Conservation (phyloP, 2,329 filamentous ascomycete genomes). For the Penicillium sp. region DNA sequence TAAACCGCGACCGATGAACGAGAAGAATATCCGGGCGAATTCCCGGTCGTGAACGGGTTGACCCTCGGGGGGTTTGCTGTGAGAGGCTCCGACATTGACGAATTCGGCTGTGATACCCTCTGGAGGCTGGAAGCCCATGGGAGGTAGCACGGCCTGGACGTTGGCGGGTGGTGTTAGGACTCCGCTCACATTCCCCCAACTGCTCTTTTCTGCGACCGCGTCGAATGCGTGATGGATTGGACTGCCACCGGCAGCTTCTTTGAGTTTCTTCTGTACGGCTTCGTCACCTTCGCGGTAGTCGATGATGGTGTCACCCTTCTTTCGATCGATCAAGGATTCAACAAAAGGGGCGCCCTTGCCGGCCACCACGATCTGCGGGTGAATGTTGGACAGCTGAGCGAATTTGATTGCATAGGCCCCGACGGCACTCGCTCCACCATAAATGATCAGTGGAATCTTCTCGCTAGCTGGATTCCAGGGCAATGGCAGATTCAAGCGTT, state of each 20-base stretch:
- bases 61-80: conserved; percentile 18
- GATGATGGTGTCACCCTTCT: conserved; percentile 53
- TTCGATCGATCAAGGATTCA: conserved; percentile 47
- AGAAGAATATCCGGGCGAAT: conserved; percentile 44
- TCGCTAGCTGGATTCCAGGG: conserved; percentile 44
- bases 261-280: conserved; percentile 45
- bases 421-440: conserved; percentile 50
- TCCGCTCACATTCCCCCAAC: conserved; percentile 42
- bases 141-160: conserved; percentile 41
- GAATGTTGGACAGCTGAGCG: conserved; percentile 50
- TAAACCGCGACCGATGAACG: conserved; percentile 44
- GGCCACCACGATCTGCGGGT: conserved; percentile 57
- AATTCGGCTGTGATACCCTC: conserved; percentile 33
- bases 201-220: conserved; percentile 51
- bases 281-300: conserved; percentile 57
- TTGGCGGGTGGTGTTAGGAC: conserved; percentile 40
- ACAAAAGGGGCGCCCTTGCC: conserved; percentile 50
- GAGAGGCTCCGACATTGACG: conserved; percentile 35
- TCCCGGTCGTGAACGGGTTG: conserved; percentile 32
- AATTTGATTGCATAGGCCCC: conserved; percentile 56
- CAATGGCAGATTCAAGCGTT: conserved; percentile 43
- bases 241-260: conserved; percentile 32
- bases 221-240: conserved; percentile 51
- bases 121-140: conserved; percentile 40
- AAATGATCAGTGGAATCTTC: conserved; percentile 43